A percentile compares a stretch with the other conserved stretches of the same genome.
Evolutionary conservation across 495 filamentous ascomycete genomes (phyloP).

Genomic region (Peziza echinospora): DNA sequence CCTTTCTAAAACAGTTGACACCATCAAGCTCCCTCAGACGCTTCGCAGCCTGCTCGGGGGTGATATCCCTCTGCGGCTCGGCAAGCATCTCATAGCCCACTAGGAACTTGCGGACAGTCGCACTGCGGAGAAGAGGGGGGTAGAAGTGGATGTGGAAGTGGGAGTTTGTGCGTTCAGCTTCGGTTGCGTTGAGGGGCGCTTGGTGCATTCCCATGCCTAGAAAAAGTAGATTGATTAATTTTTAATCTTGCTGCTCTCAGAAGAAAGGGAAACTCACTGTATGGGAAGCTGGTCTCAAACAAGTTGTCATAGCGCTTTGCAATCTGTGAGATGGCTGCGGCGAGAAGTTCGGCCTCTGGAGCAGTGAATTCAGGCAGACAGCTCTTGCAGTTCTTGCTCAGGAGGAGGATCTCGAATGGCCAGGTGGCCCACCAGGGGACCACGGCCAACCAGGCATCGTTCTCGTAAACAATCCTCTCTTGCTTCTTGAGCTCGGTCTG

Average conservation of each 20-base stretch:
- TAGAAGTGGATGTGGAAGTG: slow-evolving; percentile 97
- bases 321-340: slow-evolving; percentile 66
- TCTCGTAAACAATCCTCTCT: slow-evolving; percentile 74
- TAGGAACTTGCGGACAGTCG: slow-evolving; percentile 84
- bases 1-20: slow-evolving; percentile 64
- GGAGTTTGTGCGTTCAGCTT: slow-evolving; percentile 63
- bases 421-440: slow-evolving; percentile 96
- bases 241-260: slow-evolving; percentile 9
- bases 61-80: slow-evolving; percentile 93
- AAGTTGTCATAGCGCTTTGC: slow-evolving; percentile 87
- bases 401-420: slow-evolving; percentile 91
- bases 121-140: slow-evolving; percentile 75
- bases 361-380: slow-evolving; percentile 58
- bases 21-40: slow-evolving; percentile 46
- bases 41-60: slow-evolving; percentile 81
- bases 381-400: slow-evolving; percentile 58
- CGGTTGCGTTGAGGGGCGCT: slow-evolving; percentile 66
- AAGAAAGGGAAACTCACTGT: too few relatives aligned
- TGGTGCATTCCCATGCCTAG: slow-evolving; percentile 82
- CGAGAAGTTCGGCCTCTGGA: slow-evolving; percentile 44
- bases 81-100: slow-evolving; percentile 93
- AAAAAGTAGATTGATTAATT: not conserved
- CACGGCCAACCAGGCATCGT: slow-evolving; percentile 57
- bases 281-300: slow-evolving; percentile 91
- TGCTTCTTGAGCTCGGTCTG: slow-evolving; percentile 57